Base-by-base conservation (phyloP, 352 stramenopile species). In the Globisporangium orthogonon region DNA sequence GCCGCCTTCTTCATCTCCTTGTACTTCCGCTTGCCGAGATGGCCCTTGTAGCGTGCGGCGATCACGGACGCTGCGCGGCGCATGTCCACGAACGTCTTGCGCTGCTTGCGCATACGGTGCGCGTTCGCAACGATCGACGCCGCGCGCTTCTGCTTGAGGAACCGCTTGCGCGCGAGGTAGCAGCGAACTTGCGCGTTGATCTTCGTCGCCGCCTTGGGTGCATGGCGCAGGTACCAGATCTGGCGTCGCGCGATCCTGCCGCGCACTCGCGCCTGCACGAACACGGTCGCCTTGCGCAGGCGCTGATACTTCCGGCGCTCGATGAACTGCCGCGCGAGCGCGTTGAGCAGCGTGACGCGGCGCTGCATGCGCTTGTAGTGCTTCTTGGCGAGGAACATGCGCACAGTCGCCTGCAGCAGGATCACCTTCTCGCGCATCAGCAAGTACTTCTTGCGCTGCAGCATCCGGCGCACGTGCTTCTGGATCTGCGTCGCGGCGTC, bases 401-500 rank as follows among this genome's bases (percentile, higher is more conserved):
- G 82, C 2, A 78, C 63, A 52, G 76, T 76, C 7, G 83, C 70
- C 47, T 95, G 86, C 6, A 92, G 73, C 31, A 63, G 56, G 37
- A 94, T 82, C 10, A 87, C 69, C 50, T 87, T 84, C 29, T 71
- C 50, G 37, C 74, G 73, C 52, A 81, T 78, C 14, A 70, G 18
- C 17, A 87, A 37, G 50, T 92, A 95, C 56, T 74, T 83, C 59
- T 75, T 81, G 28, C 73, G 78, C 63, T 92, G 80, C 17, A 85
- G 52, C 61, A 84, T 74, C 1, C 83, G 73, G 7, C 84, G 80
- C 13, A 66, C 77, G 49, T 91, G 73, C 62, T 90, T 93, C 45
- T 95, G 86, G 47, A 94, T 87, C 29, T 78, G 65, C 9, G 64
- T 89, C 30, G 80, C 82, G 7, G 86, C 86, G 10, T 93, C 76